phyloP scores from a whole-genome alignment of 202 grass and related monocot species.

The Musa balbisiana region DNA sequence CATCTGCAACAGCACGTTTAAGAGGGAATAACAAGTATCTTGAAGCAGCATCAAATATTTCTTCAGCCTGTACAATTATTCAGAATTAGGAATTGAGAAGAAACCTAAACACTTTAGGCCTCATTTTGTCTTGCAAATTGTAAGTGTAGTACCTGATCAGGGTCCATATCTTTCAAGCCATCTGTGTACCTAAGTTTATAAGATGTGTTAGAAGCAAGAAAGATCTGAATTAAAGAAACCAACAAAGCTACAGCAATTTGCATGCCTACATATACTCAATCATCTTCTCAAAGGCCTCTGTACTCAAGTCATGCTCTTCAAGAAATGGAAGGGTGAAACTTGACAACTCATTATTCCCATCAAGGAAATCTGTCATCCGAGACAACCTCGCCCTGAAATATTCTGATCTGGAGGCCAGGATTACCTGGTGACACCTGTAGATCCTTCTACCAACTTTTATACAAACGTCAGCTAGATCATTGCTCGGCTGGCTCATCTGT shows the following conservation, averaged over 20 bases:
- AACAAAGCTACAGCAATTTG: conserved; percentile 6
- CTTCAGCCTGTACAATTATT: conserved; percentile 52
- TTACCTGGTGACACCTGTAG: conserved; percentile 75
- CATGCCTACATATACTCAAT: conserved; percentile 89
- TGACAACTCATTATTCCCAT: conserved; percentile 36
- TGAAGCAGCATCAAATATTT: conserved; percentile 94
- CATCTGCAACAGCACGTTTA: conserved; percentile 69
- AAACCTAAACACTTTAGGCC: neutral
- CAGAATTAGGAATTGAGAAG: neutral
- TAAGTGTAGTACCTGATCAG: conserved; percentile 42
- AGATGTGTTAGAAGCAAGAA: conserved; percentile 1
- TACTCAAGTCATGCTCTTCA: conserved; percentile 81
- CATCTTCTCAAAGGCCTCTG: conserved; percentile 84
- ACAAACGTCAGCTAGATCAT: conserved; percentile 63
- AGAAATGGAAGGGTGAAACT: conserved; percentile 50
- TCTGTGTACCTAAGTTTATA: conserved; percentile 71
- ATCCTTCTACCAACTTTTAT: conserved; percentile 69
- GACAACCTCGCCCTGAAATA: conserved; percentile 90
- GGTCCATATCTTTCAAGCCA: conserved; percentile 60
- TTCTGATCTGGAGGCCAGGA: conserved; percentile 80
- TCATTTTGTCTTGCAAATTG: neutral
- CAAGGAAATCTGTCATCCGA: conserved; percentile 60
- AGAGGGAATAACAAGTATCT: conserved; percentile 85
- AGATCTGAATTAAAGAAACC: neutral
- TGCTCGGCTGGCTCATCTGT: conserved; percentile 15